Evolutionary conservation across 2,329 filamentous ascomycete species (phyloP).

Genomic region (Cylindrodendrum hubeiense): DNA sequence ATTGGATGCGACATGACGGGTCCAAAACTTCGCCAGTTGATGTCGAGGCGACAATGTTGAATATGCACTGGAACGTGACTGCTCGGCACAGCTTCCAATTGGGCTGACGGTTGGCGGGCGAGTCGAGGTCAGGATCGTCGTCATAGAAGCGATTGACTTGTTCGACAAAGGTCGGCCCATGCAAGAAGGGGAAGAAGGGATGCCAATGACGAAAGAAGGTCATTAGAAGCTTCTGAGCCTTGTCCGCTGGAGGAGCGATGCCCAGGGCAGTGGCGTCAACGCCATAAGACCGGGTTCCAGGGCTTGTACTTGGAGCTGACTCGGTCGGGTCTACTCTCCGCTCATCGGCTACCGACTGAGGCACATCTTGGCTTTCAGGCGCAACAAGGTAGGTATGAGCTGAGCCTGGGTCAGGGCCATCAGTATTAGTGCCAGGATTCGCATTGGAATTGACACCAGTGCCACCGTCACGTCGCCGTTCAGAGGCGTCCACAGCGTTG

Average conservation of each 20-base stretch:
- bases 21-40: slow-evolving; percentile 38
- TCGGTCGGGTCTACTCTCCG: background rate
- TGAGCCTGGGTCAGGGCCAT: slow-evolving; percentile 26
- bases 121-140: background rate
- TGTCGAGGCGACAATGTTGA: slow-evolving; percentile 56
- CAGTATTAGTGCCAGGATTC: background rate
- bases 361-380: slow-evolving; percentile 5
- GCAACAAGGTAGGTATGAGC: slow-evolving; percentile 33
- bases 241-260: slow-evolving; percentile 42
- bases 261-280: slow-evolving; percentile 34
- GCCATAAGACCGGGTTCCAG: slow-evolving; percentile 9
- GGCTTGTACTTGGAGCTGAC: background rate
- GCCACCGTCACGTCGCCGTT: background rate
- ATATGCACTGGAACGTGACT: slow-evolving; percentile 62
- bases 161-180: slow-evolving; percentile 61
- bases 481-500: background rate
- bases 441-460: background rate
- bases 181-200: slow-evolving; percentile 64
- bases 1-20: slow-evolving; percentile 49
- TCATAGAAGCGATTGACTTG: slow-evolving; percentile 57
- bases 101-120: slow-evolving; percentile 25
- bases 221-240: slow-evolving; percentile 58
- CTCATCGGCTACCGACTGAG: background rate
- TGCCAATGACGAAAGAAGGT: slow-evolving; percentile 65
- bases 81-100: slow-evolving; percentile 45